phyloP scores from a whole-genome alignment of 371 early-diverging fungal species.

The Mortierella sp. region DNA sequence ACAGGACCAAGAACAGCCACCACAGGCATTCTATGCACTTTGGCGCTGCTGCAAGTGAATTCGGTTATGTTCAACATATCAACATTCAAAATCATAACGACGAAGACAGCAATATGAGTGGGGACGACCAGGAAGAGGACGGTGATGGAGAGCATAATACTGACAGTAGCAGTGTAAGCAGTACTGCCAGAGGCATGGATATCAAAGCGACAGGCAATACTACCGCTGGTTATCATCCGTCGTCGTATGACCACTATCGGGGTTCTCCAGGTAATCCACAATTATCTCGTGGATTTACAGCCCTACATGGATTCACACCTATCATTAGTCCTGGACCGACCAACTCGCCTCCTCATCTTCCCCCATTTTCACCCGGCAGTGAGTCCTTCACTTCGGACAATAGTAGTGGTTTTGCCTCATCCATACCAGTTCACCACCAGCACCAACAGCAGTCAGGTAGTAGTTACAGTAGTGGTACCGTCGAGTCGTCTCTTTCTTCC shows the following conservation, averaged over 20 bases:
- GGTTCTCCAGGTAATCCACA: constrained; percentile 19
- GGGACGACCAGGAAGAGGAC: background rate
- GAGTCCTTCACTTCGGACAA: constrained; percentile 25
- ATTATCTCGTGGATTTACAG: constrained; percentile 32
- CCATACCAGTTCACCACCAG: constrained; percentile 14
- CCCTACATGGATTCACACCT: constrained; percentile 19
- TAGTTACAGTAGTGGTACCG: background rate
- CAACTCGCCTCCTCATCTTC: too few relatives aligned
- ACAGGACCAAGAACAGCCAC: background rate
- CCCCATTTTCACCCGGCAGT: constrained; percentile 15
- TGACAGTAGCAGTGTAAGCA: constrained; percentile 13
- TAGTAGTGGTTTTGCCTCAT: constrained; percentile 17
- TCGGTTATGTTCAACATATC: constrained; percentile 25
- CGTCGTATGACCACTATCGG: constrained; percentile 26
- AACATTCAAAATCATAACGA: constrained; percentile 32
- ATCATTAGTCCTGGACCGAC: constrained; percentile 19
- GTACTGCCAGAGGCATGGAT: constrained; percentile 21
- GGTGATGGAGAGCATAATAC: background rate
- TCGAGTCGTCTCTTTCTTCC: constrained; percentile 38
- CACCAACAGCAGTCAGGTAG: background rate
- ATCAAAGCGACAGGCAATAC: constrained; percentile 17
- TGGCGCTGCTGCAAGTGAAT: background rate
- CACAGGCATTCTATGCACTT: constrained; percentile 15
- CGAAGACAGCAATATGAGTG: constrained; percentile 36
- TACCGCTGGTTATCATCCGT: background rate